Base-by-base conservation (phyloP, 2,329 filamentous ascomycete genomes). In the Xylariaceae sp. region DNA sequence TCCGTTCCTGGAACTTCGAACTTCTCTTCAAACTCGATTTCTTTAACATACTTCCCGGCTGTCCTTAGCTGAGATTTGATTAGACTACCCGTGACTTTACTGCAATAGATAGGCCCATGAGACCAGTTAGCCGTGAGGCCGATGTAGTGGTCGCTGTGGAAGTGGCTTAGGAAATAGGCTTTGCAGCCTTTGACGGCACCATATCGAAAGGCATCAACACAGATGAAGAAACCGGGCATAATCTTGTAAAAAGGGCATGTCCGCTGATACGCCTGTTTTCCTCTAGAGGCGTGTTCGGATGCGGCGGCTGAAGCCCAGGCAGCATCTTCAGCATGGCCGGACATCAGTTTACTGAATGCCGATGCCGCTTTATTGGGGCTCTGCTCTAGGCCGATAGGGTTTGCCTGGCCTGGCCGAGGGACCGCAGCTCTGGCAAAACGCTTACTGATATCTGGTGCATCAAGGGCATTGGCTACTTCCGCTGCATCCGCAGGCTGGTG, bases 231-330 rank as follows among this genome's bases (percentile, higher is more conserved):
- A 0, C 89, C 90, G 0, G 92, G 91, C 69, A 98, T 84, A 53
- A 97, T 96, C 67, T 98, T 98, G 73, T 98, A 98, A 60, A 98
- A 98, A 0, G 93, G 93, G 61, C 93, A 98, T 0, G 89, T 96
- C 39, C 93, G 81, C 60, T 92, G 80, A 59, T 92, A 93, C 0
- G 91, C 85, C 16, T 86, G 88, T 61, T 89, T 93, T 19, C 93
- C 92, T 33, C 88, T 79, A 2, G 90, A 83, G 1, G 86, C 79
- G 22, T 79, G 71, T 63, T 95, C 90, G 1, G 86, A 76, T 1
- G 88, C 86, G 0, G 92, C 90, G 11, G 93, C 93, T 27, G 80
- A 82, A 1, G 86, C 83, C 93, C 93, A 98, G 1, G 93, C 93
- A 2, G 82, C 77, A 63, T 95, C 86, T 69, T 98, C 93, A 5